Base-by-base conservation (phyloP, 1,139 yeast species). In the Lodderomyces theae region DNA sequence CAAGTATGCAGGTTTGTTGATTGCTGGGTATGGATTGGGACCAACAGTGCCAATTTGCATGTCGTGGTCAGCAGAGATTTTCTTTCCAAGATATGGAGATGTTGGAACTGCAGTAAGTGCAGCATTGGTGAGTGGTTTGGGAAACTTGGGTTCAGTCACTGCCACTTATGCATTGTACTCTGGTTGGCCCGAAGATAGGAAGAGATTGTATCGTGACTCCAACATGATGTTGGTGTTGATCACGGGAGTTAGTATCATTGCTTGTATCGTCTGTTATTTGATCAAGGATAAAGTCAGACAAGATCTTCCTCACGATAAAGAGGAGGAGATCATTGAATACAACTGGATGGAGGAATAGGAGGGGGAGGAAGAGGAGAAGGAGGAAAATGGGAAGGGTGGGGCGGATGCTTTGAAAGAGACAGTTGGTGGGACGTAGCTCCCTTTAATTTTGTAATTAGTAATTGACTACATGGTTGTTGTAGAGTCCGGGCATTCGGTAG, bases 1-100 rank as follows among this genome's bases (percentile, higher is more conserved):
- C 44, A 76, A 79, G 51, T 87, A 86, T 57, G 95, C 80, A 3
- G 96, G 96, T 0, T 69, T 87, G 43, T 69, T 87, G 42, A 81
- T 87, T 54, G 80, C 86, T 16, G 96, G 96, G 0, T 86, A 81
- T 54, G 96, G 96, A 0, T 72, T 87, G 35, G 96, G 96, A 10
- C 94, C 96, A 16, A 87, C 96, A 0, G 95, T 86, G 18, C 96
- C 96, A 24, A 86, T 85, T 38, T 77, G 85, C 56, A 87, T 87
- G 96, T 79, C 95, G 1, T 80, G 88, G 86, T 67, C 90, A 0
- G 82, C 92, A 0, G 92, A 86, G 53, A 83, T 86, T 35, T 85
- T 86, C 65, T 77, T 74, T 10, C 71, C 74, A 4, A 69, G 77
- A 38, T 84, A 88, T 53, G 95, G 95, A 33, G 95, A 86, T 56